These are phyloP conservation scores for Colletotrichum melonis DNA, from an alignment of 2,329 filamentous ascomycete species.

Conservation along the genomic window DNA sequence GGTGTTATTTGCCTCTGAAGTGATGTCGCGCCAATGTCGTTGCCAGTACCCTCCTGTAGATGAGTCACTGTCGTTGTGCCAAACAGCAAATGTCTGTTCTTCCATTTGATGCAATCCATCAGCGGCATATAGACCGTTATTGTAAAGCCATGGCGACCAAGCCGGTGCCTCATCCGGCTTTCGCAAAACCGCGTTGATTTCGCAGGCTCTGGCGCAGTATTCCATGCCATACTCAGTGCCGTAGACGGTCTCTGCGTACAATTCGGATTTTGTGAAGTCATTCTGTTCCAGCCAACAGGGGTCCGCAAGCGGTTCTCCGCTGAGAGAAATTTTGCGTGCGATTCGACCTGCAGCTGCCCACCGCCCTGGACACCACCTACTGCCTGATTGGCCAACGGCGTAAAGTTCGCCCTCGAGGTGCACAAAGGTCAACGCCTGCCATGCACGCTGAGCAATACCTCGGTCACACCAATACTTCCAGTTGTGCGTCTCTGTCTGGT, in stretches of 20 bases:
- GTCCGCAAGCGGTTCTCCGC: slow-evolving; percentile 34
- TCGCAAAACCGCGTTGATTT: slow-evolving; percentile 33
- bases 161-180: slow-evolving; percentile 36
- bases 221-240: slow-evolving; percentile 39
- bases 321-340: slow-evolving; percentile 31
- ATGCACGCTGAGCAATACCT: slow-evolving; percentile 38
- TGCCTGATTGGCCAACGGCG: slow-evolving; percentile 37
- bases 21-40: slow-evolving; percentile 42
- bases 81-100: slow-evolving; percentile 40
- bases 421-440: slow-evolving; percentile 35
- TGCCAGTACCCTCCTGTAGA: slow-evolving; percentile 40
- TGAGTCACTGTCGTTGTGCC: slow-evolving; percentile 37
- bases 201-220: slow-evolving; percentile 32
- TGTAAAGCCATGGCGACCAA: slow-evolving; percentile 40
- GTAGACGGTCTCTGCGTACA: slow-evolving; percentile 38
- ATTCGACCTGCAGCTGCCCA: slow-evolving; percentile 36
- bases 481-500: slow-evolving; percentile 39
- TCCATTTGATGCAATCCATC: slow-evolving; percentile 39
- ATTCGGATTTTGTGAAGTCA: slow-evolving; percentile 33
- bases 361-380: slow-evolving; percentile 29
- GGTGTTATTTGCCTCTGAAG: slow-evolving; percentile 36
- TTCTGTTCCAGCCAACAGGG: slow-evolving; percentile 40
- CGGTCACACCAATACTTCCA: slow-evolving; percentile 41
- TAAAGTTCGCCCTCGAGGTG: slow-evolving; percentile 34
- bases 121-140: slow-evolving; percentile 34